Evolutionary conservation across 2,329 filamentous ascomycete species (phyloP).

Genomic region (Botrytis paeoniae): DNA sequence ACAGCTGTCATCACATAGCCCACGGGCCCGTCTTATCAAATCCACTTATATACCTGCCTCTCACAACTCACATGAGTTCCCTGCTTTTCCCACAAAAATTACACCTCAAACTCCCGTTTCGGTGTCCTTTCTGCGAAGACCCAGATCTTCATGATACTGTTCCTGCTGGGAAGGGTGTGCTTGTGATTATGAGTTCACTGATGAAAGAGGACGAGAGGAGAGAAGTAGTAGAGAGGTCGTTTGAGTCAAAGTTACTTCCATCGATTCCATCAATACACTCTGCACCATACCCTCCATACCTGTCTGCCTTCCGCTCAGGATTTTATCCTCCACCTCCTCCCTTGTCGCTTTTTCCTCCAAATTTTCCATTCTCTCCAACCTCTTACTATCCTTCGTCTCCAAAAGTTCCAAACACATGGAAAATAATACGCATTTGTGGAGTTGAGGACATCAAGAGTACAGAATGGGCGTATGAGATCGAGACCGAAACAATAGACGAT

Average conservation of each 20-base stretch:
- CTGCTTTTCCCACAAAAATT: not conserved
- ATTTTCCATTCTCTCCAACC: accelerated
- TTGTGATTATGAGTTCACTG: constrained; percentile 15
- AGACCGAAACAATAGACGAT: not conserved
- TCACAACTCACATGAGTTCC: not conserved
- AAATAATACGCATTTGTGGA: not conserved
- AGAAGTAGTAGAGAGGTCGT: not conserved
- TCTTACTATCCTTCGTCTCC: too few relatives aligned
- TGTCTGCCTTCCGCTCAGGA: not conserved
- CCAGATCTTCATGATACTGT: not conserved
- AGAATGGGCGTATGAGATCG: not conserved
- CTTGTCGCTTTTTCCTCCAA: not conserved
- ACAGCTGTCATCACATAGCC: constrained; percentile 25
- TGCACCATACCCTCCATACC: not conserved
- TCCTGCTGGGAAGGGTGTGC: constrained; percentile 20
- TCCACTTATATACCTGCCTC: not conserved
- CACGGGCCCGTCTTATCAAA: constrained; percentile 19
- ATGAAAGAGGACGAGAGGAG: not conserved
- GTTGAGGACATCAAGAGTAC: not conserved
- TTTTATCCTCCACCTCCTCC: accelerated
- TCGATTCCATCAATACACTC: not conserved
- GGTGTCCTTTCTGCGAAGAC: constrained; percentile 27
- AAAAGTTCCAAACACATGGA: not conserved
- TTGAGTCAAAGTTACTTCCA: too few relatives aligned
- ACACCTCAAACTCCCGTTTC: constrained; percentile 15